Conservation (phyloP, 1,139 yeast genomes). For the Pichia sp. region DNA sequence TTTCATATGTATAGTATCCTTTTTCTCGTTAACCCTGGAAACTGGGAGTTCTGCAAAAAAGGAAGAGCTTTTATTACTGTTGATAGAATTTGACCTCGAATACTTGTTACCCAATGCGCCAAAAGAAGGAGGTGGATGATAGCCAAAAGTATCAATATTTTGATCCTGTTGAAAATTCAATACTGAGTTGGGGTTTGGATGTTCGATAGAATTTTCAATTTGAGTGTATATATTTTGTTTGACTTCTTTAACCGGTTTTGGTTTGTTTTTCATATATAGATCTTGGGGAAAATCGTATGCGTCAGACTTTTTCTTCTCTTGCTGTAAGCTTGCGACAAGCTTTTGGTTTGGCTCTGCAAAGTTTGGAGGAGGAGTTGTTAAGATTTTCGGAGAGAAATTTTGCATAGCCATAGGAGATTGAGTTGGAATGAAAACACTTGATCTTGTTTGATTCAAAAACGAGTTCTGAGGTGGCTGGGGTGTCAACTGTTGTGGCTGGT, state of each 20-base stretch:
- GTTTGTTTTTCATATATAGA: conserved; percentile 40
- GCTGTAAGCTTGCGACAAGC: conserved; percentile 37
- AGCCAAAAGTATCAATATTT: not conserved
- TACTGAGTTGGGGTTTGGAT: not conserved
- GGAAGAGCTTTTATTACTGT: conserved; percentile 22
- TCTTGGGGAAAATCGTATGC: conserved; percentile 78
- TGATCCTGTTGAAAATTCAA: not conserved
- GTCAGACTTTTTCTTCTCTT: conserved; percentile 57
- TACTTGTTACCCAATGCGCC: not conserved
- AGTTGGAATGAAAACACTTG: not conserved
- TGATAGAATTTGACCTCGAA: conserved; percentile 12
- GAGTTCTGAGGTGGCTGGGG: not conserved
- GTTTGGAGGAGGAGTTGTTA: not conserved
- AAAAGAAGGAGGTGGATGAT: conserved; percentile 7
- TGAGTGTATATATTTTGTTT: conserved; percentile 29
- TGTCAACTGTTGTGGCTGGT: conserved; percentile 1
- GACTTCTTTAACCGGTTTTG: conserved; percentile 33
- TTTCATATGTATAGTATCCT: conserved; percentile 16
- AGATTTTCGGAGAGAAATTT: not conserved
- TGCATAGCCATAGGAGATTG: not conserved
- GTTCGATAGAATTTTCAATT: conserved; percentile 20
- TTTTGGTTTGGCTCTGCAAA: conserved; percentile 16
- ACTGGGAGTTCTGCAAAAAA: conserved; percentile 48
- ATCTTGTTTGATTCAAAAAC: not conserved
- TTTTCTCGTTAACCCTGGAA: conserved; percentile 10